phyloP scores from a whole-genome alignment of 495 filamentous ascomycete species.

The Tuber indicum region DNA sequence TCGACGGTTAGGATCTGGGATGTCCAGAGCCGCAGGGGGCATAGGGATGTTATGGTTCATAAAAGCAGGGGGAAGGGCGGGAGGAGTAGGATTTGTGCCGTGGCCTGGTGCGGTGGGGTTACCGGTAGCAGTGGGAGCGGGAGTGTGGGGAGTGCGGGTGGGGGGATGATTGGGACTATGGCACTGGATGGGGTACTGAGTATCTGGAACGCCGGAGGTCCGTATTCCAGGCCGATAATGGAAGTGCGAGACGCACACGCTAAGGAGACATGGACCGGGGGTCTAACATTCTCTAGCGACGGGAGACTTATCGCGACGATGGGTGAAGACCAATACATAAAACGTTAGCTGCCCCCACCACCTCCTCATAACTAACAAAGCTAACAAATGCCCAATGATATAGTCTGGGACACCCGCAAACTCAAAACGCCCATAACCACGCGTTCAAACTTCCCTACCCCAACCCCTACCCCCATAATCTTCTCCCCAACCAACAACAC shows the following conservation, averaged over 20 bases:
- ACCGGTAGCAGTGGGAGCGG: background rate
- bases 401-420: conserved; percentile 91
- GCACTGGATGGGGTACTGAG: conserved; percentile 83
- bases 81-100: conserved; percentile 85
- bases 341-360: conserved; percentile 18
- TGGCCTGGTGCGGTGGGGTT: conserved; percentile 56
- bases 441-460: conserved; percentile 70
- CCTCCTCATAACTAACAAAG: background rate
- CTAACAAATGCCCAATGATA: conserved; percentile 33
- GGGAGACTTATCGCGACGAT: conserved; percentile 81
- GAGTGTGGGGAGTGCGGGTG: conserved; percentile 53
- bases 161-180: conserved; percentile 78
- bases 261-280: conserved; percentile 81
- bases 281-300: conserved; percentile 85
- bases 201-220: conserved; percentile 88
- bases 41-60: conserved; percentile 90
- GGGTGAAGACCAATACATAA: conserved; percentile 71
- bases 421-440: conserved; percentile 81
- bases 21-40: conserved; percentile 73
- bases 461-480: conserved; percentile 75
- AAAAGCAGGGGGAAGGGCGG: conserved; percentile 89
- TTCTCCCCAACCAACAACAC: conserved; percentile 72
- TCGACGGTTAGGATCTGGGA: conserved; percentile 96
- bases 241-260: conserved; percentile 82
- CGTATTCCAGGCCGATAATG: conserved; percentile 73